Base-by-base conservation (phyloP, 2,329 filamentous ascomycete genomes). In the Amphichorda felina region DNA sequence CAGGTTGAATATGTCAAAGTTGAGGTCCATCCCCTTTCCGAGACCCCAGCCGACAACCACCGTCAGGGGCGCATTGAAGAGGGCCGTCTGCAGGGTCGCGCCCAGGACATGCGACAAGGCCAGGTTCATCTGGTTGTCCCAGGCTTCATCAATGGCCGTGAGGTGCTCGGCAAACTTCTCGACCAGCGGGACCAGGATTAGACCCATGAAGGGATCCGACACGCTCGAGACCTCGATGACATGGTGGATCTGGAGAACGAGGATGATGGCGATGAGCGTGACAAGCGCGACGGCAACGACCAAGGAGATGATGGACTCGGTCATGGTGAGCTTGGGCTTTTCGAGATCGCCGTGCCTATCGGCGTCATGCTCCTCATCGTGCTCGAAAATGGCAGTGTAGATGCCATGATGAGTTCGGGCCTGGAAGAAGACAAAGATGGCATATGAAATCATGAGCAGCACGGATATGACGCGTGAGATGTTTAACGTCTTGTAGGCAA, bases 161-260 rank as follows among this genome's bases (percentile, higher is more conserved):
- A 93, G 62, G 56, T 93, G 85, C 56, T 93, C 85, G 10, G 85
- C 84, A 3, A 82, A 79, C 57, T 94, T 93, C 51, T 93, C 86
- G 5, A 91, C 84, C 0, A 93, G 67, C 4, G 83, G 79, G 5
- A 91, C 72, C 1, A 93, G 67, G 43, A 91, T 89, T 26, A 93
- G 63, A 47, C 84, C 70, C 57, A 74, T 69, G 41, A 71, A 72
- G 2, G 70, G 60, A 37, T 72, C 68, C 0, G 66, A 66, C 13
- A 75, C 56, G 38, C 53, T 44, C 15, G 57, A 57, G 16, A 57
- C 45, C 26, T 59, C 45, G 26, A 73, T 68, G 4, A 74, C 72
- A 46, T 59, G 63, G 26, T 75, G 68, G 39, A 91, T 91, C 49
- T 88, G 66, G 34, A 76, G 60, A 11, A 91, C 83, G 13, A 91